A percentile compares a stretch with the other conserved stretches of the same genome.
These are phyloP conservation scores for Dryadomyces quercivorus DNA, from an alignment of 2,329 filamentous ascomycete genomes.

Conservation along the genomic window DNA sequence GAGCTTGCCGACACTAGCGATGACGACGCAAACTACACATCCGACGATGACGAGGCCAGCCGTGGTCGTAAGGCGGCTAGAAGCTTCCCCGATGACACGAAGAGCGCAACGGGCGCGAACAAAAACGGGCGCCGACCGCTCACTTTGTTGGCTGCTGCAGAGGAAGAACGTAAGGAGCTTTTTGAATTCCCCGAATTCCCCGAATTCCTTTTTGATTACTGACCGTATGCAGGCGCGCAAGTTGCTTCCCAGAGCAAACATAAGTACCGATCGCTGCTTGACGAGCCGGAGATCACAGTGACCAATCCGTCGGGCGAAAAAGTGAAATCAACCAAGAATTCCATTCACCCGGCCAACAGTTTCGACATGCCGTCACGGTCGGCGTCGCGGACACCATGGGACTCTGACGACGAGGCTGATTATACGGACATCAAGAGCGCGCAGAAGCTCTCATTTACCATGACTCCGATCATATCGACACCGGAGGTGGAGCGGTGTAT, in stretches of 20 bases:
- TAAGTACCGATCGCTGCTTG: slow-evolving; percentile 50
- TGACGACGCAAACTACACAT: slow-evolving; percentile 41
- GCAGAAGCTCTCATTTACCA: slow-evolving; percentile 69
- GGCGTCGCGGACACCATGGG: slow-evolving; percentile 44
- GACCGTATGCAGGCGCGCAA: slow-evolving; percentile 30
- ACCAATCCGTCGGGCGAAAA: slow-evolving; percentile 52
- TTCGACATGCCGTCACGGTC: slow-evolving; percentile 60
- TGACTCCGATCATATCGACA: slow-evolving; percentile 68
- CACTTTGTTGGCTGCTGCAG: slow-evolving; percentile 60
- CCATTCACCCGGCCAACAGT: slow-evolving; percentile 70
- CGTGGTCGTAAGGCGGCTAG: slow-evolving; percentile 46
- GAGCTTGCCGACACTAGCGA: slow-evolving; percentile 53
- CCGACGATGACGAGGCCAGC: slow-evolving; percentile 43
- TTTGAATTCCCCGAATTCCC: too few species aligned
- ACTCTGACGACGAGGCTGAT: slow-evolving; percentile 79
- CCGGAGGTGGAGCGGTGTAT: slow-evolving; percentile 70
- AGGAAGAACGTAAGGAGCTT: slow-evolving; percentile 59
- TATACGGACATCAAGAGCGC: slow-evolving; percentile 76
- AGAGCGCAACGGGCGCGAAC: slow-evolving; percentile 5
- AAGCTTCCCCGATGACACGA: slow-evolving; percentile 27
- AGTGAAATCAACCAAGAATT: slow-evolving; percentile 38
- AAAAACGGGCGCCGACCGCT: slow-evolving; percentile 30
- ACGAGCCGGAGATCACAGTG: slow-evolving; percentile 54
- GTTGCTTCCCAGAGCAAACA: slow-evolving; percentile 40
- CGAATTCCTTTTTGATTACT: too few species aligned